phyloP scores from a whole-genome alignment of 2,329 filamentous ascomycete species.

The Penicillium sp. region DNA sequence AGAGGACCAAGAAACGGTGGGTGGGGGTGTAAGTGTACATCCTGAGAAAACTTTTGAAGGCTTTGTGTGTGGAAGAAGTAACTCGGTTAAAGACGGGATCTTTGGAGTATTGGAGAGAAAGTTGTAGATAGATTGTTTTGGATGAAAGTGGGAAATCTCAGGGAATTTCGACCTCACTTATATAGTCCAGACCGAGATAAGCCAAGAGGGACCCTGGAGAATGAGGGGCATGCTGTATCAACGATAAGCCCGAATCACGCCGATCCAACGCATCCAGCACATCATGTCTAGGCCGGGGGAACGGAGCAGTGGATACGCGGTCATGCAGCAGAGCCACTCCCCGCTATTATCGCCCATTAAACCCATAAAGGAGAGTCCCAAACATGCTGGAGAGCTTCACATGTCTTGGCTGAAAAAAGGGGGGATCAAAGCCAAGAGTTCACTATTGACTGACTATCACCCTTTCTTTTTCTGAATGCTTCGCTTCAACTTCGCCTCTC shows the following conservation, averaged over 20 bases:
- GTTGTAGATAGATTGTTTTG: not conserved
- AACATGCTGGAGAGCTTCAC: conserved; percentile 24
- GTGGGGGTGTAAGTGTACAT: conserved; percentile 33
- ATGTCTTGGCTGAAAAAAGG: conserved; percentile 30
- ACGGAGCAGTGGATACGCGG: conserved; percentile 20
- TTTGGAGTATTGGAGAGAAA: conserved; percentile 1
- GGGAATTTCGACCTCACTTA: conserved; percentile 25
- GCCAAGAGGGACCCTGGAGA: conserved; percentile 20
- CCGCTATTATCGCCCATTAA: conserved; percentile 23
- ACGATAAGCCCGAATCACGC: conserved; percentile 23
- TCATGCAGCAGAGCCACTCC: conserved; percentile 20
- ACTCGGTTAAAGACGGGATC: conserved; percentile 4
- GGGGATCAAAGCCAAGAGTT: conserved; percentile 24
- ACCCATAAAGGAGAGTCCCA: conserved; percentile 12
- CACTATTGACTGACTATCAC: conserved; percentile 28
- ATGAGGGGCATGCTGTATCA: conserved; percentile 28
- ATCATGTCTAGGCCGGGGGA: conserved; percentile 19
- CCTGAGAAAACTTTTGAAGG: conserved; percentile 14
- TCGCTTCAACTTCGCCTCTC: conserved; percentile 26
- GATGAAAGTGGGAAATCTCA: not conserved
- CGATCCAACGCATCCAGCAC: conserved; percentile 24
- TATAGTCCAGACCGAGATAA: conserved; percentile 27
- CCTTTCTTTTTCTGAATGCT: conserved; percentile 23
- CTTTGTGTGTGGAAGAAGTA: not conserved
- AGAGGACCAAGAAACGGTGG: conserved; percentile 33